Percentiles rank a stretch among this genome's conserved stretches.
Conservation (phyloP, 768 basidiomycete genomes). For the Exsudoporus frostii region DNA sequence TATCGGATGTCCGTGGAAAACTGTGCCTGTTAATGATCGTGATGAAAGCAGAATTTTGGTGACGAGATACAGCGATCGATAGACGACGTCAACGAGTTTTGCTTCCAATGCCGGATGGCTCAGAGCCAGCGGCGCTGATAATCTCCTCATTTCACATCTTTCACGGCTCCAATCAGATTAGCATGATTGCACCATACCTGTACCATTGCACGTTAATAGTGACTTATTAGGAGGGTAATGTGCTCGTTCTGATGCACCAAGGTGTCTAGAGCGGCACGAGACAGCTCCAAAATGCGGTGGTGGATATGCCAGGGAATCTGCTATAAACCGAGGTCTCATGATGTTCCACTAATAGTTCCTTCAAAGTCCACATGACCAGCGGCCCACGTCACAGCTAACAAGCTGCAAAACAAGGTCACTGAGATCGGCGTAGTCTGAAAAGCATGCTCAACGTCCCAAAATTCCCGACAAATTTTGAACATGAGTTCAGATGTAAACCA, state of each 20-base stretch:
- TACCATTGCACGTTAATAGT: conserved; percentile 24
- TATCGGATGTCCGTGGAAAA: conserved; percentile 10
- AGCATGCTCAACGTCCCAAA: background rate
- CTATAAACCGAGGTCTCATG: background rate
- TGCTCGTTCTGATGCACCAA: conserved; percentile 5
- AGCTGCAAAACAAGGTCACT: background rate
- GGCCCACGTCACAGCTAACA: background rate
- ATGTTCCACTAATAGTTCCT: background rate
- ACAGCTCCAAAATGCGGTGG: background rate
- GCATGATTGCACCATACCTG: conserved; percentile 29
- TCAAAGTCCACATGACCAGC: conserved; percentile 1
- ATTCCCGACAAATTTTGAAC: background rate
- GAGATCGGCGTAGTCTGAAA: background rate
- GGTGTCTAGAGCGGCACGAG: background rate
- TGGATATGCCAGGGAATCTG: background rate
- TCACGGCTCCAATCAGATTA: conserved; percentile 6
- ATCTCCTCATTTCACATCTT: background rate
- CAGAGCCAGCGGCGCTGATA: conserved; percentile 34
- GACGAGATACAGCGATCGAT: conserved; percentile 65
- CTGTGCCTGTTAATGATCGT: conserved; percentile 6
- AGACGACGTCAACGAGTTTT: conserved; percentile 69
- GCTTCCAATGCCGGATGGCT: conserved; percentile 66
- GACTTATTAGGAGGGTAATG: conserved; percentile 7
- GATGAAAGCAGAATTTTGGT: conserved; percentile 54
- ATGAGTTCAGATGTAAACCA: background rate